Evolutionary conservation across 164 flowering plant species (phyloP).

Genomic region (Tetracentron sinense): DNA sequence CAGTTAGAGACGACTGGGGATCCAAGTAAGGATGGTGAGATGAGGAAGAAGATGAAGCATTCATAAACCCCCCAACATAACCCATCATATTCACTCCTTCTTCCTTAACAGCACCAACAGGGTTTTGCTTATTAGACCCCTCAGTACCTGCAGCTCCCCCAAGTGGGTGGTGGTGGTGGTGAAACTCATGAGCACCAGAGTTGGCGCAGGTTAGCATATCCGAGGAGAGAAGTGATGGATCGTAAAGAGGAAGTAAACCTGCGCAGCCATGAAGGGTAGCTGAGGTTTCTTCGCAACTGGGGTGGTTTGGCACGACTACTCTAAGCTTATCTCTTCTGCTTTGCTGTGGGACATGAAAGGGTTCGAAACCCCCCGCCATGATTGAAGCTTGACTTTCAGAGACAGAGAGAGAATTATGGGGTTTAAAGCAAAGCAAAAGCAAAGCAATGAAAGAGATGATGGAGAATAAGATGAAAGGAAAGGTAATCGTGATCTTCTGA

Average conservation of each 20-base stretch:
- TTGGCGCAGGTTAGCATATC: constrained; percentile 22
- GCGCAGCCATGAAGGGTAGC: constrained; percentile 19
- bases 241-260: constrained; percentile 38
- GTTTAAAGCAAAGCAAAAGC: too few relatives aligned
- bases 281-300: constrained; percentile 2
- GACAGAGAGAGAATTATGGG: not conserved
- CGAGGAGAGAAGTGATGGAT: constrained; percentile 33
- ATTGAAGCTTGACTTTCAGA: not conserved
- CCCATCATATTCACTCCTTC: constrained; percentile 40
- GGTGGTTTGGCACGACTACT: constrained; percentile 24
- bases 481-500: constrained; percentile 17
- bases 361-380: constrained; percentile 62
- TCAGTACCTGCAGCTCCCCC: not conserved
- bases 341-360: constrained; percentile 80
- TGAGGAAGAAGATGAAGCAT: constrained; percentile 32
- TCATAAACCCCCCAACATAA: constrained; percentile 16
- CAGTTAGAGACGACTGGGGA: constrained; percentile 31
- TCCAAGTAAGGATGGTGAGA: constrained; percentile 31
- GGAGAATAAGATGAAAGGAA: constrained; percentile 15
- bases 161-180: constrained; percentile 11
- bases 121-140: constrained; percentile 5
- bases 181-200: constrained; percentile 4
- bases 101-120: constrained; percentile 22
- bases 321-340: constrained; percentile 85
- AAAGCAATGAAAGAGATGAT: constrained; percentile 3